Percentiles rank a stretch among this genome's conserved stretches.
Conservation (phyloP, 2,329 filamentous ascomycete genomes). For the Penicillium olsonii region DNA sequence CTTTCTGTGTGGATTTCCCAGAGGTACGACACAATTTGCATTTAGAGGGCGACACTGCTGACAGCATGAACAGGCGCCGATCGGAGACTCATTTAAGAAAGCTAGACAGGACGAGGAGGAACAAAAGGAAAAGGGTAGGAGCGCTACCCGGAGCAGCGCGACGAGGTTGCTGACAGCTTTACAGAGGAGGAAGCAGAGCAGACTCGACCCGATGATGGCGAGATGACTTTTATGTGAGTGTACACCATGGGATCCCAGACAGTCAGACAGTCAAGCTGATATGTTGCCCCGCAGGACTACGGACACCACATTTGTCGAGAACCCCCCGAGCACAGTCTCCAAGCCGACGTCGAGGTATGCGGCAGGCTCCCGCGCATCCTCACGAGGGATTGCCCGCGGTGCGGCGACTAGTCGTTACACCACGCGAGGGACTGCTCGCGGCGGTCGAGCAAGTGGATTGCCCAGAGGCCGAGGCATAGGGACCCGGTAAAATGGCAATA, state of each 20-base stretch:
- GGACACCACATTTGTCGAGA: slow-evolving; percentile 87
- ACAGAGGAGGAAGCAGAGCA: slow-evolving; percentile 37
- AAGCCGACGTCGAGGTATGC: slow-evolving; percentile 44
- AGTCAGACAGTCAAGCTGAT: not conserved
- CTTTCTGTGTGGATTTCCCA: slow-evolving; percentile 96
- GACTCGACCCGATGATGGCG: slow-evolving; percentile 53
- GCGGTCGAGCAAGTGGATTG: slow-evolving; percentile 39
- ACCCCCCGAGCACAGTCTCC: slow-evolving; percentile 61
- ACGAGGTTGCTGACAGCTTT: slow-evolving; percentile 12
- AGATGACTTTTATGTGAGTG: slow-evolving; percentile 81
- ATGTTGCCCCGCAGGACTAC: slow-evolving; percentile 66
- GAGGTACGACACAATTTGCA: slow-evolving; percentile 60
- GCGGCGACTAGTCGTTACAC: slow-evolving; percentile 35
- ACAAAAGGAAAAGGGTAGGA: slow-evolving; percentile 31
- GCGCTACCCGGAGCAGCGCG: not conserved
- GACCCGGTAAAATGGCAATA: slow-evolving; percentile 29
- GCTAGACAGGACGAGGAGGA: slow-evolving; percentile 59
- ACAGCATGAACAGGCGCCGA: slow-evolving; percentile 64
- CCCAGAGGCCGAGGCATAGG: slow-evolving; percentile 41
- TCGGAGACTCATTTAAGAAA: slow-evolving; percentile 77
- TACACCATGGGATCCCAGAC: not conserved
- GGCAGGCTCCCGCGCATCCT: slow-evolving; percentile 25
- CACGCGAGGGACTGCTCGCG: slow-evolving; percentile 37
- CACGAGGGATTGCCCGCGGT: slow-evolving; percentile 28
- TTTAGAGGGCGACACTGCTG: not conserved